Percentiles rank a stretch among this genome's conserved stretches.
Evolutionary conservation across 78 protist species (phyloP).

Genomic region (Ministeria vibrans): DNA sequence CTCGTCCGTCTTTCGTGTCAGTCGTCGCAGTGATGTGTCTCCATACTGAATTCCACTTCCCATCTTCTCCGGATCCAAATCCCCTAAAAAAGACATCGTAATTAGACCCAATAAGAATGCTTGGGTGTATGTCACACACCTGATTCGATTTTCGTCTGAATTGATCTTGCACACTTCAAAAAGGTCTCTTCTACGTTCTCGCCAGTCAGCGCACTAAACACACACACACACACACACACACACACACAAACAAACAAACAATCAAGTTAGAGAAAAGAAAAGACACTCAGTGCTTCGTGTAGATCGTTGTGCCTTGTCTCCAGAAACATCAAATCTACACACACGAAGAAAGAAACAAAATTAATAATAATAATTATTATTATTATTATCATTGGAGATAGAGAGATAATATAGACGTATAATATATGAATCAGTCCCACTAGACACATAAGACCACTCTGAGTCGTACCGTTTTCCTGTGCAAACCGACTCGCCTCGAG

Average conservation of each 20-base stretch:
- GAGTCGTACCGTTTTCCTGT: conserved; percentile 14
- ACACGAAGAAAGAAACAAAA: not conserved
- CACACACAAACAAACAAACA: not conserved
- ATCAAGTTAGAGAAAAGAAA: not conserved
- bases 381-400: not conserved
- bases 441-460: not conserved
- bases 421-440: not conserved
- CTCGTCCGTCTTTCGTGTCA: not conserved
- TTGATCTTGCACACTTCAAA: not conserved
- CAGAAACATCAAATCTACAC: not conserved
- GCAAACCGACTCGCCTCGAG: conserved; percentile 16
- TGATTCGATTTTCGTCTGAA: conserved; percentile 3
- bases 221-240: not conserved
- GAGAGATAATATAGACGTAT: not conserved
- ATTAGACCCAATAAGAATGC: not conserved
- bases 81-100: not conserved
- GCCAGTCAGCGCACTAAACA: not conserved
- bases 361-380: too few species aligned
- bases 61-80: conserved; percentile 2
- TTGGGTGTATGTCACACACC: not conserved
- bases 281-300: too few species aligned
- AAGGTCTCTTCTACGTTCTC: conserved; percentile 42
- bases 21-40: not conserved
- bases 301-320: too few species aligned
- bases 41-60: conserved; percentile 14